Conservation (phyloP, 2,329 filamentous ascomycete species). For the Alternaria hordeiaustralica region DNA sequence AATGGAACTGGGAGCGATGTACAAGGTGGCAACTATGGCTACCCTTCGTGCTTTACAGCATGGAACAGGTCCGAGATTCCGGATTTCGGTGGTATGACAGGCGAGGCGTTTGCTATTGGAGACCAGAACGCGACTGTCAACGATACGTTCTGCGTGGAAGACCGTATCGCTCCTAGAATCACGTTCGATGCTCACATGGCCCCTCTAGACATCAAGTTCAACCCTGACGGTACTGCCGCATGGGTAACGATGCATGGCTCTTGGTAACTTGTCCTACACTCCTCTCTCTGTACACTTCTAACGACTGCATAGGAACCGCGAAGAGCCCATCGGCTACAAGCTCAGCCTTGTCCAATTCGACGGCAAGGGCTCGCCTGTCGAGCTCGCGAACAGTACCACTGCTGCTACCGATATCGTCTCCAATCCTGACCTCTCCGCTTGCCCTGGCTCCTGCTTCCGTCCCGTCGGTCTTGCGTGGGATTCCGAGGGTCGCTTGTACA, state of each 20-base stretch:
- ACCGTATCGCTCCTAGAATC: constrained; percentile 57
- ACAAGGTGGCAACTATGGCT: constrained; percentile 69
- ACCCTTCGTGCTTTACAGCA: constrained; percentile 71
- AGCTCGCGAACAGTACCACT: constrained; percentile 54
- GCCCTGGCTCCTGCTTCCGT: constrained; percentile 66
- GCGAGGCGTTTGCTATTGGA: constrained; percentile 59
- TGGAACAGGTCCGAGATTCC: constrained; percentile 65
- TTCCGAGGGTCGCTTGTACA: constrained; percentile 62
- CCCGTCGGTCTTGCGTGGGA: constrained; percentile 66
- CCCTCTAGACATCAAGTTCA: constrained; percentile 74
- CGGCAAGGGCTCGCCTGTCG: constrained; percentile 54
- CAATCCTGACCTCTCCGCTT: constrained; percentile 61
- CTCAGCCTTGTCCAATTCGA: constrained; percentile 56
- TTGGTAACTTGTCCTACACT: constrained; percentile 57
- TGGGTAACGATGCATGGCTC: constrained; percentile 76
- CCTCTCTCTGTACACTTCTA: background rate
- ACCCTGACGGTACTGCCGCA: constrained; percentile 61
- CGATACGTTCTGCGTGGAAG: constrained; percentile 53
- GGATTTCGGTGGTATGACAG: constrained; percentile 54
- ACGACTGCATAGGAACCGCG: constrained; percentile 50
- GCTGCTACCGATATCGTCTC: constrained; percentile 62
- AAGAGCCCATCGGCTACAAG: constrained; percentile 59
- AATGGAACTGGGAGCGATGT: constrained; percentile 54
- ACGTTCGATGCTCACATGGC: constrained; percentile 72
- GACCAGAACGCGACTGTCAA: constrained; percentile 55